Evolutionary conservation across 2,329 filamentous ascomycete species (phyloP), one percentile per base, ranked within the genome.

Genomic region (Paracoccidioides brasiliensis): DNA sequence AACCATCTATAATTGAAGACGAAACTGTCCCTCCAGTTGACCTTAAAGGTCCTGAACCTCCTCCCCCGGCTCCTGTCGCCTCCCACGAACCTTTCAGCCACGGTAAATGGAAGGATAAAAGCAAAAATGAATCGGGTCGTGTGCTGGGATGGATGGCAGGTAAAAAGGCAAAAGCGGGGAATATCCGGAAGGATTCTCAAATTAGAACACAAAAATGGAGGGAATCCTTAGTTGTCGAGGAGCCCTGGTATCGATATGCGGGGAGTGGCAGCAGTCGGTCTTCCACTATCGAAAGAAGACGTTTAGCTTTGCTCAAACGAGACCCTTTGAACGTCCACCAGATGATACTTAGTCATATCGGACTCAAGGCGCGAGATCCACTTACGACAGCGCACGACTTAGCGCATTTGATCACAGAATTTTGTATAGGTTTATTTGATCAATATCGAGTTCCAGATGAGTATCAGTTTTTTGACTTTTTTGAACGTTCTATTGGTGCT

Each of bases 311-410:
- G 4, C 52, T 51, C 35, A 51, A 51, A 30, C 33, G 48, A 8
- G 55, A 84, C 55, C 80, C 80, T 0, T 67, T 84, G 10, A 83
- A 84, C 56, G 79, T 85, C 1, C 69, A 85, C 0, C 80, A 84
- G 45, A 68, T 68, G 8, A 67, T 84, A 46, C 81, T 85, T 32
- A 80, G 83, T 61, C 59, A 84, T 83, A 60, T 81, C 38, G 33
- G 48, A 40, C 9, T 51, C n/a, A 51, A 51, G 3, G 38, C 35
- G 6, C 70, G 77, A 12, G 79, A 80, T 32, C 80, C 77, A 0
- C 78, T 85, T 2, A 74, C 74, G 38, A 81, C 77, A 3, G 79
- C 83, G 1, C 82, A 83, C 60, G 82, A 85, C 56, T 71, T 85
- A 12, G 80, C 81, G 0, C 78, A 80, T 63, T 72, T 82, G 7